These are phyloP conservation scores for Oryza australiensis DNA, from an alignment of 176 grass and related monocot genomes.

Conservation along the genomic window DNA sequence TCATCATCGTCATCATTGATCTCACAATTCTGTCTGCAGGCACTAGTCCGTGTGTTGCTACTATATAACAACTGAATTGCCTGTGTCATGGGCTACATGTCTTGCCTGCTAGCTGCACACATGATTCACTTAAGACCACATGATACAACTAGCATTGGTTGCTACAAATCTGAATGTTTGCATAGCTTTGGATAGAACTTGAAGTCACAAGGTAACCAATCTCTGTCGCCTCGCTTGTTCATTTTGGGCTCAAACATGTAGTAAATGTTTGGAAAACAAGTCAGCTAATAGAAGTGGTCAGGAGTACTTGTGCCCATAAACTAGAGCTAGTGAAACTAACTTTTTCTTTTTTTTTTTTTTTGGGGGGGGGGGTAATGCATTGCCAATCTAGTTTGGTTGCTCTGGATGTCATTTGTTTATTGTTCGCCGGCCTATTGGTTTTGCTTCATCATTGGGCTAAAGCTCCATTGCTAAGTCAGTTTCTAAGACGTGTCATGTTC, in stretches of 20 bases:
- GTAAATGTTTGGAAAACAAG: neutral
- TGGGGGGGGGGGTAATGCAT: too few species aligned
- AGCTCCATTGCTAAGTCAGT: neutral
- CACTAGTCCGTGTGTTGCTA: neutral
- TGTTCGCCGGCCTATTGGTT: neutral
- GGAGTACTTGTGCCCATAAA: neutral
- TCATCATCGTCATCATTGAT: neutral
- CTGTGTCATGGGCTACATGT: neutral
- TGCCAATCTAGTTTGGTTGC: neutral
- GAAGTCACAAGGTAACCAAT: neutral
- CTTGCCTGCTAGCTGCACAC: neutral
- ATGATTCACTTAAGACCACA: neutral
- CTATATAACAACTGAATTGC: neutral
- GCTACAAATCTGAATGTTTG: neutral
- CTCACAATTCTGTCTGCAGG: neutral
- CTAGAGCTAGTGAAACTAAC: neutral
- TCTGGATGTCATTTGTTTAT: neutral
- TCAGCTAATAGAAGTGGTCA: neutral
- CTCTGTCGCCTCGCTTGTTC: neutral
- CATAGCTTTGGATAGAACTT: neutral
- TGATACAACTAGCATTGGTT: neutral
- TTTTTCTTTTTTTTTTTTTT: too few species aligned
- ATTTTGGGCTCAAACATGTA: neutral
- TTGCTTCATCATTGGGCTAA: neutral
- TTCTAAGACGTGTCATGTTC: too few species aligned